phyloP scores from a whole-genome alignment of 805 yeast genomes.

The Spathaspora sp. region DNA sequence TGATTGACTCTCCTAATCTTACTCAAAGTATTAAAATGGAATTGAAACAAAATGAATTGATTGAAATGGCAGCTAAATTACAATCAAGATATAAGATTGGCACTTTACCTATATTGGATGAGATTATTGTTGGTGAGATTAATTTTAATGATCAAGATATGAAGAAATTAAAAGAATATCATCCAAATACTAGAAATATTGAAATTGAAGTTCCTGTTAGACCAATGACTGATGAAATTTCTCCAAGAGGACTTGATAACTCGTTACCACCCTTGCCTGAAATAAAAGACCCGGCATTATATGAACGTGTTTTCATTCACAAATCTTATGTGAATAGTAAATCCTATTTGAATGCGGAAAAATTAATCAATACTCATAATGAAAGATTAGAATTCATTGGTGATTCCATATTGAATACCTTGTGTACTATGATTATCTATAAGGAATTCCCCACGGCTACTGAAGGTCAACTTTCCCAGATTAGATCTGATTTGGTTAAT shows the following conservation, averaged over 20 bases:
- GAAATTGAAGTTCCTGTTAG: constrained; percentile 5
- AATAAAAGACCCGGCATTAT: constrained; percentile 55
- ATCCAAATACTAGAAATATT: constrained; percentile 1
- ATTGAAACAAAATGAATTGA: constrained; percentile 48
- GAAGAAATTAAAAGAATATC: constrained; percentile 1
- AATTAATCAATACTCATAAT: constrained; percentile 62
- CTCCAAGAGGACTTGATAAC: constrained; percentile 10
- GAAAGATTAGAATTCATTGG: constrained; percentile 90
- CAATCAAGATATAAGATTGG: constrained; percentile 50
- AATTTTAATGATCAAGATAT: constrained; percentile 13
- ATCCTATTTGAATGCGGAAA: constrained; percentile 52
- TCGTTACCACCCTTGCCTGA: constrained; percentile 61
- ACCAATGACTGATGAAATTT: constrained; percentile 5
- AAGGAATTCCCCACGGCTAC: constrained; percentile 61
- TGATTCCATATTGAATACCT: constrained; percentile 73
- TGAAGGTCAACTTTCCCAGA: constrained; percentile 77
- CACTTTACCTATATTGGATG: constrained; percentile 51
- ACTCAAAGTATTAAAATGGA: constrained; percentile 47
- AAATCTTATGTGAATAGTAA: constrained; percentile 65
- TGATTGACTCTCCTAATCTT: constrained; percentile 24
- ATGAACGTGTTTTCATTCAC: constrained; percentile 76
- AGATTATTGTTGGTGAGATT: constrained; percentile 44
- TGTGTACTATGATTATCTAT: constrained; percentile 68
- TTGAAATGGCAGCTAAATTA: constrained; percentile 58
- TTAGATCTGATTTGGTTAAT: constrained; percentile 68